phyloP scores from a whole-genome alignment of 1,284 basidiomycete genomes.

The Moesziomyces aphidis region DNA sequence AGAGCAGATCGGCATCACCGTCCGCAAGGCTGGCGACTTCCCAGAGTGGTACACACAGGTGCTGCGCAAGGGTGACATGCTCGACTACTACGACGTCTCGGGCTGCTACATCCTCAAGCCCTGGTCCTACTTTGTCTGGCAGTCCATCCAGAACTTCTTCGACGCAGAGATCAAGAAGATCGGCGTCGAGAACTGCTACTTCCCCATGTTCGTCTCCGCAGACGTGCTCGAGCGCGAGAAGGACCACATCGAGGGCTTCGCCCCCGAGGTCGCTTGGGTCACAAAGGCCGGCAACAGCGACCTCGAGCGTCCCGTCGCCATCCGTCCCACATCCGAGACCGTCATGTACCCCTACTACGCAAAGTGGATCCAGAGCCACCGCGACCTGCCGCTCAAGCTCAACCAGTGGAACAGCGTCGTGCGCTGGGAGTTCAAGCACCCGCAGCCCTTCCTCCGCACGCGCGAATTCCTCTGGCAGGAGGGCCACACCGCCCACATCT shows the following conservation, averaged over 20 bases:
- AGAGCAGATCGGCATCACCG: conserved; percentile 66
- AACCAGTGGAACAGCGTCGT: conserved; percentile 99
- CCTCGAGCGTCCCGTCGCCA: conserved; percentile 95
- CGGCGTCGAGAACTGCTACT: conserved; percentile 96
- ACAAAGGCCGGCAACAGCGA: conserved; percentile 93
- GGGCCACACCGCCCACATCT: conserved; percentile 94
- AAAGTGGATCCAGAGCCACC: conserved; percentile 98
- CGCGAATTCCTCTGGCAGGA: conserved; percentile 99
- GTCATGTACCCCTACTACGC: conserved; percentile 97
- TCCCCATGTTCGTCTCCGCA: conserved; percentile 97
- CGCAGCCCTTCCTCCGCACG: conserved; percentile 96
- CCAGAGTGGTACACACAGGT: conserved; percentile 75
- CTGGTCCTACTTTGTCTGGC: conserved; percentile 97
- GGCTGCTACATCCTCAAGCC: conserved; percentile 99
- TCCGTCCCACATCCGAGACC: conserved; percentile 97
- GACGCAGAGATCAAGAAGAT: conserved; percentile 83
- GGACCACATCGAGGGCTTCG: conserved; percentile 99
- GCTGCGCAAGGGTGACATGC: conserved; percentile 97
- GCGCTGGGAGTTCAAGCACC: conserved; percentile 99
- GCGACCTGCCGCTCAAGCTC: conserved; percentile 94
- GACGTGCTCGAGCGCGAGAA: conserved; percentile 96
- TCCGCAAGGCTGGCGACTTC: conserved; percentile 66
- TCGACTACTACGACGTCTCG: conserved; percentile 98
- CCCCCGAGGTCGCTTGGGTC: conserved; percentile 99
- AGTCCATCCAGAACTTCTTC: conserved; percentile 80